Base-by-base conservation (phyloP, 2,329 filamentous ascomycete genomes). In the Microsporum audouinii region DNA sequence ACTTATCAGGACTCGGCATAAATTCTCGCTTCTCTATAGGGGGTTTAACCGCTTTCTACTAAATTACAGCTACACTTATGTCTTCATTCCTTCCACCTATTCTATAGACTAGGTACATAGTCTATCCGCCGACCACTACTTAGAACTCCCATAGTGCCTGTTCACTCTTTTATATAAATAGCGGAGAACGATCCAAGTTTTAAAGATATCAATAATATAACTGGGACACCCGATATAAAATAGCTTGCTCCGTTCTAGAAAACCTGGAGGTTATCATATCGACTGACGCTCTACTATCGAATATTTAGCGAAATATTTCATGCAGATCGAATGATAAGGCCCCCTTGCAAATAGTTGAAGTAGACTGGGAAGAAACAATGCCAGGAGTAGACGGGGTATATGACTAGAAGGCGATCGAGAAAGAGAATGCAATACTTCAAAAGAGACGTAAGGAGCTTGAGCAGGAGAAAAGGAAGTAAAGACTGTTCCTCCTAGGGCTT, bases 291-390 rank as follows among this genome's bases (percentile, higher is more conserved):
- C 39, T 17, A 41, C 12, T n/a, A 59, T 59, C 7, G 57, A 47
- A 59, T 59, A 38, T 14, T 59, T 34, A 47, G n/a, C 10, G 39
- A 23, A 14, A 29, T n/a, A 6, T 59, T 59, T 43, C 49, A 59
- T 49, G 56, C 36, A 14, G 56, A 58, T 45, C 17, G 41, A 31
- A 41, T 41, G 34, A 17, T 17, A 58, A 58, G 38, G 38, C 41
- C 10, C 56, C 56, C n/a, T 5, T 38, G 8, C 12, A 58, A 14
- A 1, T n/a, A 10, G 31, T 14, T 17, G 29, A 14, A 12, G 7
- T 57, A 41, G n/a, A 17, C 34, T 57, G 55, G 55, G 31, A 57
- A 8, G 33, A 57, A 38, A 34, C 31, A 14, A 4, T 43, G 10
- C 29, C 41, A 14, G 34, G 56, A 14, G 36, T 34, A 43, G 56